A percentile compares a stretch with the other conserved stretches of the same genome.
These are phyloP conservation scores for Fusarium sp. DNA, from an alignment of 2,329 filamentous ascomycete genomes.

Conservation along the genomic window DNA sequence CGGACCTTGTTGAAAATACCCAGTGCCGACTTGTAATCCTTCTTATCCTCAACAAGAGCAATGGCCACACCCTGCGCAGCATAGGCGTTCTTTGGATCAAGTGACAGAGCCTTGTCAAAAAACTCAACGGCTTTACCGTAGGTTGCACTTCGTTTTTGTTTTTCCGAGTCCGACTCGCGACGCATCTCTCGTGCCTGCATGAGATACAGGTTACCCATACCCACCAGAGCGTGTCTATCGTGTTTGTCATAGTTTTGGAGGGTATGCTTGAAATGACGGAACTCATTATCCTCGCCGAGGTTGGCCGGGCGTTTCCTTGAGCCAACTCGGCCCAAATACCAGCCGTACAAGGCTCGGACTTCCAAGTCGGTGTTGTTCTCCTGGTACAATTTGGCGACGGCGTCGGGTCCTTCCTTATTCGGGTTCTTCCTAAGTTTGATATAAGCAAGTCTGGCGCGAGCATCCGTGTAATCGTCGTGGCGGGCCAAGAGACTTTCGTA, in stretches of 20 bases:
- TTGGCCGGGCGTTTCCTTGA: conserved; percentile 85
- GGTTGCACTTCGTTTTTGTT: conserved; percentile 86
- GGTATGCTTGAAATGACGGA: conserved; percentile 96
- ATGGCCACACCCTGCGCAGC: conserved; percentile 97
- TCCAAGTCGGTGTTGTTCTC: conserved; percentile 87
- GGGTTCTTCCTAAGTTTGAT: conserved; percentile 86
- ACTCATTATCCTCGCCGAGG: conserved; percentile 88
- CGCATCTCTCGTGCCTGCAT: conserved; percentile 93
- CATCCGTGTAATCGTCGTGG: conserved; percentile 93
- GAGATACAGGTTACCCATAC: conserved; percentile 95
- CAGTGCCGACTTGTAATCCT: conserved; percentile 84
- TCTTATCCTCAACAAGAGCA: conserved; percentile 92
- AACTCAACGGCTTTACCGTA: conserved; percentile 97
- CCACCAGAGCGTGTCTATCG: conserved; percentile 94
- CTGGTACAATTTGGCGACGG: conserved; percentile 86
- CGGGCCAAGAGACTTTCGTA: conserved; percentile 88
- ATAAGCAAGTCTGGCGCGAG: conserved; percentile 87
- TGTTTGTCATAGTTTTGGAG: conserved; percentile 96
- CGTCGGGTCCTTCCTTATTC: conserved; percentile 86
- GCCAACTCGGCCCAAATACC: conserved; percentile 86
- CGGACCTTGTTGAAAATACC: conserved; percentile 90
- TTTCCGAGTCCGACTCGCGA: conserved; percentile 87
- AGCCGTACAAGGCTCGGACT: conserved; percentile 91
- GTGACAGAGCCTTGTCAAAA: conserved; percentile 94
- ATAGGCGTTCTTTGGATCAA: conserved; percentile 96